phyloP scores from a whole-genome alignment of 495 filamentous ascomycete species.

The Xylaria scruposa region DNA sequence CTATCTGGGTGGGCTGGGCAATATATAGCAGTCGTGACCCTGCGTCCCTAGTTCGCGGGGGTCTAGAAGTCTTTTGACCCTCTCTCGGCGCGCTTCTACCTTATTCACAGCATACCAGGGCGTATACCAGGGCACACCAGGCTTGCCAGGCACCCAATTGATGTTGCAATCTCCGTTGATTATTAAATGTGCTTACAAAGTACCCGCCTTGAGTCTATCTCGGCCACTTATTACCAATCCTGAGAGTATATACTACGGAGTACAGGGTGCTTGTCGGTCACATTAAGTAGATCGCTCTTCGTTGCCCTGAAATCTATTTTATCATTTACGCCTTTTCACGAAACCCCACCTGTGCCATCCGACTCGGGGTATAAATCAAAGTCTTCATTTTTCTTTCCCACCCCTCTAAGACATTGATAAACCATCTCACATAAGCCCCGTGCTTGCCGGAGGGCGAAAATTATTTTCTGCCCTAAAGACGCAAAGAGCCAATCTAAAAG shows the following conservation, averaged over 20 bases:
- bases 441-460: not conserved
- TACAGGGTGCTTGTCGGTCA: not conserved
- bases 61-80: conserved; percentile 9
- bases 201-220: conserved; percentile 11
- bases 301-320: not conserved
- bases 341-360: conserved; percentile 18
- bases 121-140: not conserved
- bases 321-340: not conserved
- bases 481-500: not conserved
- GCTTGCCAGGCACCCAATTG: conserved; percentile 11
- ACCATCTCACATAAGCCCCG: conserved; percentile 5
- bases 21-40: conserved; percentile 12
- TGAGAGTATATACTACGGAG: not conserved
- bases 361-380: conserved; percentile 24
- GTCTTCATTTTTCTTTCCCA: conserved; percentile 12
- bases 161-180: conserved; percentile 27
- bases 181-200: conserved; percentile 27
- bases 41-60: not conserved
- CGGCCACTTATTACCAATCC: conserved; percentile 25
- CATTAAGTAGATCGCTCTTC: conserved; percentile 4
- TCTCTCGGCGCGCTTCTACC: not conserved
- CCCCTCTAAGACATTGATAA: not conserved
- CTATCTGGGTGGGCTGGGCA: not conserved
- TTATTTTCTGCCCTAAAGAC: not conserved
- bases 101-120: not conserved